A percentile compares a stretch with the other conserved stretches of the same genome.
phyloP scores from a whole-genome alignment of 1,139 yeast species.

The Magnusiomyces sp. region DNA sequence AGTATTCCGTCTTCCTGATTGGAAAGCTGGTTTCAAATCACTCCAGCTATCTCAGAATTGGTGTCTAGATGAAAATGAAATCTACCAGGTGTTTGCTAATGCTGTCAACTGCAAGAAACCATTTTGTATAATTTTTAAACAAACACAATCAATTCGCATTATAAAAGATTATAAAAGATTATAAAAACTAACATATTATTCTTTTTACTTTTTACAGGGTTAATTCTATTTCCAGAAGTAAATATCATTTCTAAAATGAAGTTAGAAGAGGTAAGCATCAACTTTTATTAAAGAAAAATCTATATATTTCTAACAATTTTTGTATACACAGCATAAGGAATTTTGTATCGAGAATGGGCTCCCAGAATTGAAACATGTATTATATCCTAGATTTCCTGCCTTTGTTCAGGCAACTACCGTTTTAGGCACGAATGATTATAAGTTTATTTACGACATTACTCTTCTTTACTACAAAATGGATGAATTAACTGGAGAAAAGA shows the following conservation, averaged over 20 bases:
- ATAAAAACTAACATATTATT: too few species aligned
- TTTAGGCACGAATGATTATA: conserved; percentile 22
- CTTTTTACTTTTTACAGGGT: conserved; percentile 20
- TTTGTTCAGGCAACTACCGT: conserved; percentile 27
- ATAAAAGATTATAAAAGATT: conserved; percentile 9
- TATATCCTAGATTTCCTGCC: conserved; percentile 35
- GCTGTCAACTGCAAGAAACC: conserved; percentile 11
- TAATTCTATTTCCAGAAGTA: conserved; percentile 33
- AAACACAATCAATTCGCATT: conserved; percentile 10
- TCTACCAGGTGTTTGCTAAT: conserved; percentile 18
- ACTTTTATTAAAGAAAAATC: conserved; percentile 24
- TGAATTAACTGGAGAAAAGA: conserved; percentile 5
- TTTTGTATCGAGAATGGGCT: conserved; percentile 29
- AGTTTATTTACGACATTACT: conserved; percentile 44
- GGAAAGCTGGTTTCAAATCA: conserved; percentile 17
- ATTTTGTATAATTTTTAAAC: conserved; percentile 13
- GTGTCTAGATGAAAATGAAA: conserved; percentile 21
- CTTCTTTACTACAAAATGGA: conserved; percentile 35
- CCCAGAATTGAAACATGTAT: conserved; percentile 41
- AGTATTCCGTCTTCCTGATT: conserved; percentile 22
- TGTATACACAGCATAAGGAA: conserved; percentile 21
- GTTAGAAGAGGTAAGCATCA: conserved; percentile 13
- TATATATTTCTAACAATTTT: neutral
- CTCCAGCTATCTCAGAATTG: conserved; percentile 25
- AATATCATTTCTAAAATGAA: conserved; percentile 17